phyloP scores from a whole-genome alignment of 306 rosid genomes.

The Luffa acutangula region DNA sequence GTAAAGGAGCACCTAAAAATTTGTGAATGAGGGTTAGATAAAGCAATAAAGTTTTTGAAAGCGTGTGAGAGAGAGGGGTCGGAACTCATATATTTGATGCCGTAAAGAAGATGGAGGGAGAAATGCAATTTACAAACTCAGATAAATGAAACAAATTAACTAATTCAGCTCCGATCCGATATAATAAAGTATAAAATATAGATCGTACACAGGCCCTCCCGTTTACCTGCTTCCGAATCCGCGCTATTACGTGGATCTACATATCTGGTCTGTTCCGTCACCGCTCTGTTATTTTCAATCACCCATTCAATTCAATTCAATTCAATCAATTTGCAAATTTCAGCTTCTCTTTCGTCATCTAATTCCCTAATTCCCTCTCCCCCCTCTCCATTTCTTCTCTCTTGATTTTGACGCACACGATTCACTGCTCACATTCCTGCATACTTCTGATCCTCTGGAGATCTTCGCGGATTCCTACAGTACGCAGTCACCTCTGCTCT shows the following conservation, averaged over 20 bases:
- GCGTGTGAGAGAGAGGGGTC: too few species aligned
- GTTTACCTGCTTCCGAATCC: not conserved
- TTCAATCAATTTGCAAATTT: not conserved
- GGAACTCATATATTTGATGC: too few species aligned
- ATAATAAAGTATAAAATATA: not conserved
- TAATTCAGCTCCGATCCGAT: too few species aligned
- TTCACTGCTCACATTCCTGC: not conserved
- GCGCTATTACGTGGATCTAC: not conserved
- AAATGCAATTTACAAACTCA: too few species aligned
- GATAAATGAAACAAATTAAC: too few species aligned
- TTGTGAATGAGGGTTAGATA: too few species aligned
- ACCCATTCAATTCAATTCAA: not conserved
- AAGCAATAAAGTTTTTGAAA: too few species aligned
- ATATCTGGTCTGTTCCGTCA: not conserved
- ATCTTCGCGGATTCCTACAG: not conserved
- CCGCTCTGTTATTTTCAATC: not conserved
- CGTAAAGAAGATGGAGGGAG: too few species aligned
- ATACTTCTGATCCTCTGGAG: not conserved
- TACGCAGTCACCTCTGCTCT: not conserved
- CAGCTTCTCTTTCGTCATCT: not conserved
- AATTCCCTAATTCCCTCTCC: not conserved
- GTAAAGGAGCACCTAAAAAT: too few species aligned
- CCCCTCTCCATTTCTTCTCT: not conserved
- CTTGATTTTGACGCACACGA: not conserved
- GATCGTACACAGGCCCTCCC: not conserved